phyloP scores from a whole-genome alignment of 2,329 filamentous ascomycete genomes.

The Neophaeococcomyces aloes region DNA sequence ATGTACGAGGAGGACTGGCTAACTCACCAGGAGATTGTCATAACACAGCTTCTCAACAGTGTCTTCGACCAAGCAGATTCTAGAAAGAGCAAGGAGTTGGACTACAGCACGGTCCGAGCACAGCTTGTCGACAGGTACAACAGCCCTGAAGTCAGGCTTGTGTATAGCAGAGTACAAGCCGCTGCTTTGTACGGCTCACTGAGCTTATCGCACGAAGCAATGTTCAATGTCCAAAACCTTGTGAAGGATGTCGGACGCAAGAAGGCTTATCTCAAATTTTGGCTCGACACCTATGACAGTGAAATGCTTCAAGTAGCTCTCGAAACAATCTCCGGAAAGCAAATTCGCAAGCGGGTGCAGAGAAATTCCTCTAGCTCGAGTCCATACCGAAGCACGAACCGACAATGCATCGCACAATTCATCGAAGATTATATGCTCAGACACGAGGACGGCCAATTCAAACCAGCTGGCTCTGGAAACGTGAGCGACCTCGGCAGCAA shows the following conservation, averaged over 20 bases:
- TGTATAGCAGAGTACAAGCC: constrained; percentile 49
- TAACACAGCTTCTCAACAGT: constrained; percentile 50
- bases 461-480: constrained; percentile 22
- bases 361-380: background rate
- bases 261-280: constrained; percentile 47
- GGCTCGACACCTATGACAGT: constrained; percentile 48
- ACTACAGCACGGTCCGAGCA: constrained; percentile 32
- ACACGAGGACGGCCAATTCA: constrained; percentile 44
- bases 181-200: constrained; percentile 49
- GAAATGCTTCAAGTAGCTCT: constrained; percentile 41
- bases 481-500: constrained; percentile 11
- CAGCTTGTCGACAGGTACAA: constrained; percentile 46
- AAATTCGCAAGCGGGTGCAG: background rate
- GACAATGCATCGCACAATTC: constrained; percentile 41
- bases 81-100: constrained; percentile 24
- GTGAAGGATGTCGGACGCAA: constrained; percentile 49
- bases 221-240: constrained; percentile 35
- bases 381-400: constrained; percentile 22
- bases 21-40: constrained; percentile 49
- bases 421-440: constrained; percentile 48
- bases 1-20: constrained; percentile 56
- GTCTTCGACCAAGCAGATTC: constrained; percentile 32
- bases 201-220: constrained; percentile 43
- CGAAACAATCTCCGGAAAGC: constrained; percentile 50
- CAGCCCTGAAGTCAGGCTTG: constrained; percentile 36